Evolutionary conservation across 2,329 filamentous ascomycete species (phyloP).

Genomic region (Pochonia chlamydosporia): DNA sequence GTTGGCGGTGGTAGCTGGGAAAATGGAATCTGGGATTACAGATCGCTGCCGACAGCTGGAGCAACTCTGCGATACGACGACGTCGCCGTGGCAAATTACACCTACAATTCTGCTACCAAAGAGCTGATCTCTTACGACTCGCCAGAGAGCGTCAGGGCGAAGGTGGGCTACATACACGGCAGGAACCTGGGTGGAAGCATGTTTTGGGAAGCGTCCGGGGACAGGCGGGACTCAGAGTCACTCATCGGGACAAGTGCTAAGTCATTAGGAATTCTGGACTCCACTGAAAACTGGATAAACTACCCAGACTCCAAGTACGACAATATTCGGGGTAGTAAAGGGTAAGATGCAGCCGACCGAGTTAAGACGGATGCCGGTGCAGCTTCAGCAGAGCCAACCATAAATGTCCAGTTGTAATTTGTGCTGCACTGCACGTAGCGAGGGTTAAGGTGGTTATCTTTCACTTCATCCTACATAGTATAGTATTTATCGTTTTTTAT

Average conservation of each 20-base stretch:
- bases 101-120: slow-evolving; percentile 54
- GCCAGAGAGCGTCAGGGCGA: slow-evolving; percentile 50
- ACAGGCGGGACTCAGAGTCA: slow-evolving; percentile 53
- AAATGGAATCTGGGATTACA: slow-evolving; percentile 74
- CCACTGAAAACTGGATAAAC: slow-evolving; percentile 40
- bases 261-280: slow-evolving; percentile 35
- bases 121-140: slow-evolving; percentile 71
- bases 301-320: slow-evolving; percentile 50
- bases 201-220: slow-evolving; percentile 79
- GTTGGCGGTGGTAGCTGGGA: slow-evolving; percentile 68
- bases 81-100: slow-evolving; percentile 60
- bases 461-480: too few species aligned
- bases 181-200: slow-evolving; percentile 67
- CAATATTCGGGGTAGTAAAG: too few species aligned
- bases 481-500: too few species aligned
- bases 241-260: slow-evolving; percentile 49
- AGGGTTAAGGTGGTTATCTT: too few species aligned
- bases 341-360: too few species aligned
- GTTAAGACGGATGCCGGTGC: too few species aligned
- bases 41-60: slow-evolving; percentile 60
- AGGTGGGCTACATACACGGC: slow-evolving; percentile 59
- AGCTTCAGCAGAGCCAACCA: too few species aligned
- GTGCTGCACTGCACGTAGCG: too few species aligned
- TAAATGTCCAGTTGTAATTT: too few species aligned
- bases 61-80: slow-evolving; percentile 53